Conservation (phyloP, 495 filamentous ascomycete species). For the Eremomyces bilateralis region DNA sequence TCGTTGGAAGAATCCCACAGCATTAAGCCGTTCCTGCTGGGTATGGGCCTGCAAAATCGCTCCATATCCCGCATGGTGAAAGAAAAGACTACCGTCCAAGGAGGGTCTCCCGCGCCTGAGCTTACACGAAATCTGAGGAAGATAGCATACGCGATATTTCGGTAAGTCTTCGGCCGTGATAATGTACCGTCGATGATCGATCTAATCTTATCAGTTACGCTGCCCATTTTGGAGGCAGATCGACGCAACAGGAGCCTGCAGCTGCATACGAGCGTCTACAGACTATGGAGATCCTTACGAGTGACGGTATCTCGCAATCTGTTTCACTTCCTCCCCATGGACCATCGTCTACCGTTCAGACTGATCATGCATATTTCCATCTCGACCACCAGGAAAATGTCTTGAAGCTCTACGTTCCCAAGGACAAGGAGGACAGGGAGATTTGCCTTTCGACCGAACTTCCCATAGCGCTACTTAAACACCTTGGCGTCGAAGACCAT, state of each 20-base stretch:
- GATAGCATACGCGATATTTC: slow-evolving; percentile 4
- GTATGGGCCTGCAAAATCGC: neutral
- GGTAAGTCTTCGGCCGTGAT: slow-evolving; percentile 1
- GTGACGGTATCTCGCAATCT: neutral
- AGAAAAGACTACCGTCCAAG: slow-evolving; percentile 2
- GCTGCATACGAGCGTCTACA: neutral
- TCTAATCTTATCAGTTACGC: slow-evolving; percentile 1
- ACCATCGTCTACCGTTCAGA: neutral
- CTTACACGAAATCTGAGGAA: slow-evolving; percentile 2
- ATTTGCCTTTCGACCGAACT: neutral
- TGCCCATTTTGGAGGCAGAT: slow-evolving; percentile 2
- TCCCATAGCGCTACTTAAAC: neutral
- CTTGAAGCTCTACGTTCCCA: neutral
- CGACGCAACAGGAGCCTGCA: neutral
- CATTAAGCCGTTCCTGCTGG: slow-evolving; percentile 1
- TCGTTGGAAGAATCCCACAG: slow-evolving; percentile 1
- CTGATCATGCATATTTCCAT: neutral
- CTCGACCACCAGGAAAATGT: neutral
- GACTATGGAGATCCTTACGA: neutral
- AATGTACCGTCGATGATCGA: neutral
- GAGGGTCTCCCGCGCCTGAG: neutral
- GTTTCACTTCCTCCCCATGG: neutral
- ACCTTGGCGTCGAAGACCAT: neutral
- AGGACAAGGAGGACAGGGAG: neutral
- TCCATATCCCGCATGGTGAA: slow-evolving; percentile 1